phyloP scores from a whole-genome alignment of 202 grass and related monocot genomes.

The Zoysia matrella region DNA sequence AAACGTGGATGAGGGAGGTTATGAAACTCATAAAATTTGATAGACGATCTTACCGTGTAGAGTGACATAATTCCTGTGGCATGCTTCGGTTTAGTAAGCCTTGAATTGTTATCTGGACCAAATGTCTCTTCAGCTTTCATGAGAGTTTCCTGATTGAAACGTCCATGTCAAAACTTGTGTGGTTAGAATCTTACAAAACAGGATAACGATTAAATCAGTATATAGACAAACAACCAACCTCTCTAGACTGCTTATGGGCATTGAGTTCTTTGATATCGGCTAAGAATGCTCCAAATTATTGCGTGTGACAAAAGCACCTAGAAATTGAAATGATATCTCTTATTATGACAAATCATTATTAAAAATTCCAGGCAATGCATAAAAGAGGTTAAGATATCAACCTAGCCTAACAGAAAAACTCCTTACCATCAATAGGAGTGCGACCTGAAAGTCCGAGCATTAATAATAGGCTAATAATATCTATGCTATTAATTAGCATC shows the following conservation, averaged over 20 bases:
- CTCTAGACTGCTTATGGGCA: constrained; percentile 87
- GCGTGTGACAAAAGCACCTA: constrained; percentile 81
- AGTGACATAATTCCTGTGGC: constrained; percentile 39
- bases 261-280: constrained; percentile 97
- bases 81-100: constrained; percentile 80
- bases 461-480: constrained; percentile 5
- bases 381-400: constrained; percentile 23
- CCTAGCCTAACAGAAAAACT: constrained; percentile 99
- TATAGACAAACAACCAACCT: constrained; percentile 48
- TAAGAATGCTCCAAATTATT: constrained; percentile 98
- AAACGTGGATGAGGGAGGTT: background rate
- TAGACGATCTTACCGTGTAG: constrained; percentile 6
- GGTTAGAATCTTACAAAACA: background rate
- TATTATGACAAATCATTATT: constrained; percentile 10
- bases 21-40: background rate
- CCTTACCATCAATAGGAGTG: constrained; percentile 92
- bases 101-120: constrained; percentile 91
- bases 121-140: constrained; percentile 29
- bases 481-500: constrained; percentile 9
- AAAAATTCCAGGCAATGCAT: background rate
- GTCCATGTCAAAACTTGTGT: background rate
- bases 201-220: constrained; percentile 7
- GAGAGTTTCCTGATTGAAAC: constrained; percentile 79
- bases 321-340: constrained; percentile 21
- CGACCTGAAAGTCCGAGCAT: constrained; percentile 64